Conservation (phyloP, 2,329 filamentous ascomycete genomes). For the Zarea fungicola region DNA sequence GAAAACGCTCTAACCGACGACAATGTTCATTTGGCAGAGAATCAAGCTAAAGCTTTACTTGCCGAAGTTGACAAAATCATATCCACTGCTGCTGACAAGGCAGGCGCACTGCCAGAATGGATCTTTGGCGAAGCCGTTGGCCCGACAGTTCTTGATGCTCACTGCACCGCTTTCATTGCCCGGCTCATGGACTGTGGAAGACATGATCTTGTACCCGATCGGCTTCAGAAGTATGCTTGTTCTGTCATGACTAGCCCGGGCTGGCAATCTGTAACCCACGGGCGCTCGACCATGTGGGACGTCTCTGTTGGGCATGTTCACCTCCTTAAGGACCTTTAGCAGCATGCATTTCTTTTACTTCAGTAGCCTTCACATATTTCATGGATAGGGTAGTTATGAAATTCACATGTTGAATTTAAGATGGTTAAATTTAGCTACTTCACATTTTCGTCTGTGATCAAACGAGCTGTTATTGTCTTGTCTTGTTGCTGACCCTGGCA, state of each 20-base stretch:
- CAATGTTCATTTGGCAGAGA: background rate
- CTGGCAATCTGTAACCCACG: background rate
- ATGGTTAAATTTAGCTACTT: background rate
- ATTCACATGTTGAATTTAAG: background rate
- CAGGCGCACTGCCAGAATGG: background rate
- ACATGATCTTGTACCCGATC: background rate
- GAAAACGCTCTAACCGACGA: background rate
- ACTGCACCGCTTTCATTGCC: background rate
- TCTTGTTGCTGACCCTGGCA: background rate
- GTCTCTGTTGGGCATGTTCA: background rate
- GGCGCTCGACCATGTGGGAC: background rate
- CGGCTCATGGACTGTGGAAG: background rate
- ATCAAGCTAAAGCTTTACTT: background rate
- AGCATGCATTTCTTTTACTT: background rate
- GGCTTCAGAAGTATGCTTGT: background rate
- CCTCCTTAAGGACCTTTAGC: background rate
- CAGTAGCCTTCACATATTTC: background rate
- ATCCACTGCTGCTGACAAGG: background rate
- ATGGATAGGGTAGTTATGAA: background rate
- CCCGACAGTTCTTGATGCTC: conserved; percentile 1
- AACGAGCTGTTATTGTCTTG: background rate
- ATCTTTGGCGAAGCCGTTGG: background rate
- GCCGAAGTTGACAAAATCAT: background rate
- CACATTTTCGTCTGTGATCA: background rate
- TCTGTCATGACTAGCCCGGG: background rate